Evolutionary conservation across 306 rosid species (phyloP).

Genomic region (Quercus mongolica): DNA sequence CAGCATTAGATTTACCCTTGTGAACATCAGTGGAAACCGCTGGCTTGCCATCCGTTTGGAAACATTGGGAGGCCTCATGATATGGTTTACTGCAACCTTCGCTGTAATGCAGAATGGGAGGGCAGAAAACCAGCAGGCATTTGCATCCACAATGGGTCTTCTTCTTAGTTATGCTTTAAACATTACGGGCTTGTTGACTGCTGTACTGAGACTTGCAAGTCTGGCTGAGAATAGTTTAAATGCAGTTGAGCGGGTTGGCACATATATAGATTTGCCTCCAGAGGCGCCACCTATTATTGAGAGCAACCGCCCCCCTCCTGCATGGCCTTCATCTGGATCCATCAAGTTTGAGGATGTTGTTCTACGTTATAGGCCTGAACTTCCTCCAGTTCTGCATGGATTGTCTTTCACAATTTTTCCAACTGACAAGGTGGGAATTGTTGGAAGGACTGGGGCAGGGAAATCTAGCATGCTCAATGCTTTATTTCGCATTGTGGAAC

Average conservation of each 20-base stretch:
- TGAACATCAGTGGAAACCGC: conserved; percentile 51
- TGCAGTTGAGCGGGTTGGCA: conserved; percentile 84
- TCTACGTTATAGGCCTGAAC: conserved; percentile 76
- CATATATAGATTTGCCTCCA: conserved; percentile 76
- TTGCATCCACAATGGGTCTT: conserved; percentile 87
- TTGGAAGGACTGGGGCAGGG: conserved; percentile 98
- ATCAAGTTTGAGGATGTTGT: conserved; percentile 46
- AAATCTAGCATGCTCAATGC: conserved; percentile 93
- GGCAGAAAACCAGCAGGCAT: conserved; percentile 47
- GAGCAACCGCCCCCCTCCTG: conserved; percentile 59
- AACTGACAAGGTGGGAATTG: conserved; percentile 79
- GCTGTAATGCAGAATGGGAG: conserved; percentile 78
- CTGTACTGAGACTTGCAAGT: conserved; percentile 88
- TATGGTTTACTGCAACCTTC: conserved; percentile 80
- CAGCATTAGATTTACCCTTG: conserved; percentile 68
- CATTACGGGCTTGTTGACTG: conserved; percentile 76
- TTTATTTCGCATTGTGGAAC: conserved; percentile 74
- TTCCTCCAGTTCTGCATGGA: conserved; percentile 81
- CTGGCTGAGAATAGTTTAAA: conserved; percentile 79
- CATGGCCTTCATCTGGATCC: conserved; percentile 82
- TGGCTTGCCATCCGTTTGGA: conserved; percentile 75
- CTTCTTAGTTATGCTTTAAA: conserved; percentile 92
- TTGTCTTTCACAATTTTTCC: conserved; percentile 59
- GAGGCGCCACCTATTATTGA: conserved; percentile 45
- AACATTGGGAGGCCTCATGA: conserved; percentile 84